phyloP scores from a whole-genome alignment of 306 rosid species.

The Albizia julibrissin region DNA sequence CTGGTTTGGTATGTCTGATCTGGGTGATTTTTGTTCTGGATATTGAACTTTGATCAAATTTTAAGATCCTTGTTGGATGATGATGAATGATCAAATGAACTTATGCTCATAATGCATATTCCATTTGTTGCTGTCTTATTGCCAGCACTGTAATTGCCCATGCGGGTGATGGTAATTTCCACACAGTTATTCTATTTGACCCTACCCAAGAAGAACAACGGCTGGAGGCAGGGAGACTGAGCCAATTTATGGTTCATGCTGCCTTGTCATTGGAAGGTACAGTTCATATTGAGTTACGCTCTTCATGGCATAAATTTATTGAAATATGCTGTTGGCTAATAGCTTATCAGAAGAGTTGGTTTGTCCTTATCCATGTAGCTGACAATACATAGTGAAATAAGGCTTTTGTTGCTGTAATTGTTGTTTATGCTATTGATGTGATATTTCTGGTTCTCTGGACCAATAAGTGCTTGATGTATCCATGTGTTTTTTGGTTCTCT shows the following conservation, averaged over 20 bases:
- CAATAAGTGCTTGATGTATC: background rate
- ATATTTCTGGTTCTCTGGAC: conserved; percentile 14
- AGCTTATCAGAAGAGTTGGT: background rate
- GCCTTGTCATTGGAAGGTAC: conserved; percentile 92
- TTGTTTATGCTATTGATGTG: background rate
- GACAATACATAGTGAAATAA: too few species aligned
- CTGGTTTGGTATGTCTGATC: conserved; percentile 70
- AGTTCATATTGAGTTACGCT: background rate
- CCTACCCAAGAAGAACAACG: conserved; percentile 71
- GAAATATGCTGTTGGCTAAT: background rate
- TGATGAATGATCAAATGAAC: conserved; percentile 20
- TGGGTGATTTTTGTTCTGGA: conserved; percentile 27
- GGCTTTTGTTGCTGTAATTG: background rate
- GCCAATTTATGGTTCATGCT: conserved; percentile 81
- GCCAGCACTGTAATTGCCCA: conserved; percentile 86
- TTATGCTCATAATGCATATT: conserved; percentile 23
- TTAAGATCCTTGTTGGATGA: conserved; percentile 21
- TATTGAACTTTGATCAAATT: conserved; percentile 4
- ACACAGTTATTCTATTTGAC: conserved; percentile 74
- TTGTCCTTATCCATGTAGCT: background rate
- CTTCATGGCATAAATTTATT: conserved; percentile 2
- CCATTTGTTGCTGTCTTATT: conserved; percentile 30
- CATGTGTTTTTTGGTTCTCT: background rate
- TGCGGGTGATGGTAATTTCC: conserved; percentile 99
- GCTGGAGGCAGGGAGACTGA: conserved; percentile 80